Base-by-base conservation (phyloP, 83 land plant genomes). In the Thuja plicata region DNA sequence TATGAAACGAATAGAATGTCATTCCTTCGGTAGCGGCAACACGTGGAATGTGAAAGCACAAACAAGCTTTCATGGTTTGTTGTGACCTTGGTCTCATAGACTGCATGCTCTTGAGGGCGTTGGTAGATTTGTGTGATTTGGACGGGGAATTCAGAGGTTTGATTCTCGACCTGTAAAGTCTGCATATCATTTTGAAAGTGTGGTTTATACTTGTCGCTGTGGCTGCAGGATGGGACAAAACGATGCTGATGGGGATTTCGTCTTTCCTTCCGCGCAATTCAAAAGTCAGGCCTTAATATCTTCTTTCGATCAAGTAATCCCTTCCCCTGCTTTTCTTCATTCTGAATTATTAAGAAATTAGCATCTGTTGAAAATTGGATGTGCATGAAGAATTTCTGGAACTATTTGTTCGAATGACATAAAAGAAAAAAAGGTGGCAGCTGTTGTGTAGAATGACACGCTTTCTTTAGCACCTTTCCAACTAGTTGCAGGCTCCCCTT, bases 201-300 rank as follows among this genome's bases (percentile, higher is more conserved):
- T 52, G 70, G 70, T 19, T 60, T 21, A 60, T 24, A 24, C 1
- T 66, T 24, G n/a, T 66, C 71, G 30, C 9, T 24, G 71, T 30
- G 27, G n/a, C 10, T 24, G 71, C 71, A 66, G 71, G 30, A 50
- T 50, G 54, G 54, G 54, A 50, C 54, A 11, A 50, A 15, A 50
- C 54, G 54, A 91, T 87, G 88, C 1, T 52, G 94, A 94, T 57
- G 37, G 92, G 79, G 92, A 95, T 84, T 94, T 95, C 78, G 90
- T 96, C 83, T 87, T 90, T 15, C 94, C 97, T 55, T 88, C 88
- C 81, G 86, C 37, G 1, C 90, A 92, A 1, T 96, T 96, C 91
- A 89, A 93, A 35, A 3, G 24, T 12, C 87, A 93, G 76, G 97
- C 97, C 41, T 91, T 89, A 50, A 87, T 96, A 41, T 85, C 96